Evolutionary conservation across 352 stramenopile genomes (phyloP).

Genomic region (Globisporangium takayamanum): DNA sequence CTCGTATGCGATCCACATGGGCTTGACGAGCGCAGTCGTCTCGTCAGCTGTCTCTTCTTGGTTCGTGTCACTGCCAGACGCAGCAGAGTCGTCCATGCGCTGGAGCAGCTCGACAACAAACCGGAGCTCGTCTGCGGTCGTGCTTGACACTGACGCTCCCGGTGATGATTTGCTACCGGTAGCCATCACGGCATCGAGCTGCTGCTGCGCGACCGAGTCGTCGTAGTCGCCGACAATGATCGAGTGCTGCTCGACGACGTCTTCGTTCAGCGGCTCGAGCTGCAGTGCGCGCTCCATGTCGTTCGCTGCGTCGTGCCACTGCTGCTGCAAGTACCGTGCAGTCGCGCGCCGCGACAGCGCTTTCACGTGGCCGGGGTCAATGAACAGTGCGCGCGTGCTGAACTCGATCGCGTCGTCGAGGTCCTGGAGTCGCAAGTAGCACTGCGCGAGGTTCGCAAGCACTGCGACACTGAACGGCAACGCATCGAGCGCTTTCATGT

Average conservation of each 20-base stretch:
- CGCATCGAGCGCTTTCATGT: conserved; percentile 63
- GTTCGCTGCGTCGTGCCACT: conserved; percentile 34
- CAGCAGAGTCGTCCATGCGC: conserved; percentile 29
- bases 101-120: conserved; percentile 40
- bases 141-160: conserved; percentile 11
- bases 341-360: conserved; percentile 57
- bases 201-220: conserved; percentile 30
- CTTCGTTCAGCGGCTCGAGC: conserved; percentile 42
- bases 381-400: conserved; percentile 51
- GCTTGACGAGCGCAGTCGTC: conserved; percentile 1
- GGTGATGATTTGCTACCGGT: not conserved
- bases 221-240: conserved; percentile 70
- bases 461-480: conserved; percentile 51
- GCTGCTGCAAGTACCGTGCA: conserved; percentile 42
- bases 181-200: conserved; percentile 18
- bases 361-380: conserved; percentile 55
- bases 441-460: conserved; percentile 69
- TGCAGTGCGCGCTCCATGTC: conserved; percentile 47
- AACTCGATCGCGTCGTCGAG: conserved; percentile 68
- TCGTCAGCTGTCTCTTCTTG: not conserved
- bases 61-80: conserved; percentile 2
- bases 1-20: conserved; percentile 37
- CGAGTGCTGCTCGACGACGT: conserved; percentile 65
- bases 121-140: conserved; percentile 23
- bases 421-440: conserved; percentile 37